Conservation (phyloP, 2,329 filamentous ascomycete species). For the Ophiostoma quercus region DNA sequence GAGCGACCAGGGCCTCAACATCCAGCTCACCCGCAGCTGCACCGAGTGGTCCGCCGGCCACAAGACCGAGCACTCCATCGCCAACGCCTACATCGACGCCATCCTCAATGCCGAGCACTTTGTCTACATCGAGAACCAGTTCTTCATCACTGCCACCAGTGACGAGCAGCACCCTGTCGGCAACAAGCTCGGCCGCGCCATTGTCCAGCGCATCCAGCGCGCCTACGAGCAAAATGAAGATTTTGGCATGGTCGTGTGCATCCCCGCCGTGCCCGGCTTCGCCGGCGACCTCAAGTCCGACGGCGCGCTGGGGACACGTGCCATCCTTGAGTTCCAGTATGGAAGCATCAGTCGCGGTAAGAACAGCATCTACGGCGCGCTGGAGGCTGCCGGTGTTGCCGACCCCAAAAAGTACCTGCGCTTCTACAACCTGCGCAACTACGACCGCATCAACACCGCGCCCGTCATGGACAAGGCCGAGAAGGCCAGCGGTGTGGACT, state of each 20-base stretch:
- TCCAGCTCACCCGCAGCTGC: slow-evolving; percentile 50
- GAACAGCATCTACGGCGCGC: slow-evolving; percentile 68
- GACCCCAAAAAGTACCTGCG: slow-evolving; percentile 68
- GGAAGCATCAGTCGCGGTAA: slow-evolving; percentile 71
- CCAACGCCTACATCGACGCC: slow-evolving; percentile 73
- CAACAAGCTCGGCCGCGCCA: slow-evolving; percentile 73
- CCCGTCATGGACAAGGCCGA: slow-evolving; percentile 57
- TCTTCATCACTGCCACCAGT: slow-evolving; percentile 79
- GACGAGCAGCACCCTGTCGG: slow-evolving; percentile 65
- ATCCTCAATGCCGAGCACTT: slow-evolving; percentile 66
- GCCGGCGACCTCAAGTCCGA: slow-evolving; percentile 72
- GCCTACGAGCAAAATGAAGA: slow-evolving; percentile 60
- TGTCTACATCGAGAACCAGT: slow-evolving; percentile 79
- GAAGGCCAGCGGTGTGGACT: slow-evolving; percentile 58
- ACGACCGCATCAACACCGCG: slow-evolving; percentile 73
- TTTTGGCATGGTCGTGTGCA: slow-evolving; percentile 71
- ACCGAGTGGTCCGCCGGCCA: slow-evolving; percentile 50
- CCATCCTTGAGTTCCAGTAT: slow-evolving; percentile 88
- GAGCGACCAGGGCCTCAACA: slow-evolving; percentile 33
- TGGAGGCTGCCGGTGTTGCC: slow-evolving; percentile 58
- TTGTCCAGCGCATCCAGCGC: slow-evolving; percentile 70
- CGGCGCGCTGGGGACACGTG: slow-evolving; percentile 67
- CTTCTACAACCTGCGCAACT: slow-evolving; percentile 81
- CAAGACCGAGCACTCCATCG: slow-evolving; percentile 67
- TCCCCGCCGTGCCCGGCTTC: slow-evolving; percentile 76